These are phyloP conservation scores for Sporothrix luriei DNA, from an alignment of 2,329 filamentous ascomycete species.

Conservation along the genomic window DNA sequence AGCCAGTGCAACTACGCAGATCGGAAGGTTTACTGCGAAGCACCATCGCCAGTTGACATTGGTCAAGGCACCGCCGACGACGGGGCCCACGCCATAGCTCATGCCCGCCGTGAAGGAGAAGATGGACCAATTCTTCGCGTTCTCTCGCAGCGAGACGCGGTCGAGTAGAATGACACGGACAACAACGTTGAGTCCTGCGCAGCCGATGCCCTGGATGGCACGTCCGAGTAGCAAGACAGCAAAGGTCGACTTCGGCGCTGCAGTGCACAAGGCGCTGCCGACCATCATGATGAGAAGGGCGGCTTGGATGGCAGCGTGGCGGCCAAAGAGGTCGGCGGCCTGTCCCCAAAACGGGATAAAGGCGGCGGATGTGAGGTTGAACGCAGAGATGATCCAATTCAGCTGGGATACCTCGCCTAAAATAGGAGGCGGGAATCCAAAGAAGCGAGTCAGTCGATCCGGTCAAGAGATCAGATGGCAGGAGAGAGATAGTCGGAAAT, in stretches of 20 bases:
- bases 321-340: slow-evolving; percentile 65
- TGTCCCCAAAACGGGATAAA: slow-evolving; percentile 69
- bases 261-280: slow-evolving; percentile 64
- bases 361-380: slow-evolving; percentile 67
- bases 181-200: slow-evolving; percentile 63
- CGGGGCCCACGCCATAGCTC: slow-evolving; percentile 63
- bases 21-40: slow-evolving; percentile 52
- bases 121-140: slow-evolving; percentile 63
- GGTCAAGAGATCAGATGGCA: not conserved
- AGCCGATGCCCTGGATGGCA: slow-evolving; percentile 63
- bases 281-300: slow-evolving; percentile 60
- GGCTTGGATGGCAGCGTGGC: slow-evolving; percentile 60
- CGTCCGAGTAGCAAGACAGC: slow-evolving; percentile 64
- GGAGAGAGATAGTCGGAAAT: not conserved
- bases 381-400: slow-evolving; percentile 71
- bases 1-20: slow-evolving; percentile 55
- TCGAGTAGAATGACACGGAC: slow-evolving; percentile 67
- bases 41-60: slow-evolving; percentile 65
- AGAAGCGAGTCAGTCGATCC: not conserved
- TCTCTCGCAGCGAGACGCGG: slow-evolving; percentile 63
- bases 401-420: slow-evolving; percentile 58
- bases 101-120: slow-evolving; percentile 63
- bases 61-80: slow-evolving; percentile 62
- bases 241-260: slow-evolving; percentile 57
- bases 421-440: not conserved